Base-by-base conservation (phyloP, 2,329 filamentous ascomycete genomes). In the Boeremia exigua region DNA sequence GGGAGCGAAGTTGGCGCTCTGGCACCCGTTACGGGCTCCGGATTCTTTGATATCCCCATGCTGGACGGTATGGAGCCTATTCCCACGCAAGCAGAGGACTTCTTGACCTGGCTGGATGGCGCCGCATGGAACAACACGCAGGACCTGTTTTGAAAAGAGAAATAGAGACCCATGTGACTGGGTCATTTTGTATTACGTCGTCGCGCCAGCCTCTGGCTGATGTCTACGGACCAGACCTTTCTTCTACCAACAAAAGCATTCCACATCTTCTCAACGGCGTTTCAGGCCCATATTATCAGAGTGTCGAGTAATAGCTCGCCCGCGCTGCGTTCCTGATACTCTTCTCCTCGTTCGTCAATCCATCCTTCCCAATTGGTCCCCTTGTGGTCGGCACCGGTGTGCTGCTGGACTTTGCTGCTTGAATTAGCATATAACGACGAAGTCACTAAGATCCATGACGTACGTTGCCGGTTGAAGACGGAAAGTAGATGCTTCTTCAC, bases 31-130 rank as follows among this genome's bases (percentile, higher is more conserved):
- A 45, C 62, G n/a, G 67, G 67, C 6, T 53, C 60, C 1, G 63
- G 66, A 0, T 73, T 73, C 59, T 73, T 75, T 30, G 70, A 75
- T 37, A 67, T 75, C 45, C 71, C 71, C 0, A 65, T 72, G 59
- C 60, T 72, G 25, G 71, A 73, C 32, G 72, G 72, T 1, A 64
- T 75, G 58, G 72, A 74, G 56, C 71, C 72, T 12, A 74, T 75
- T 29, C 72, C 72, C 7, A 74, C 67, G 1, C 68, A 73, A 54
- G 68, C 68, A 0, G 71, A 73, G 46, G 68, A 72, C 29, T 74
- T 75, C 54, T 48, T 75, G 44, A 69, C 68, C 33, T 75, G 72
- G 72, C 34, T 75, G 47, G 71, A 75, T 58, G 69, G 73, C 44
- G 71, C 71, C n/a, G 72, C 72, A 15, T 74, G 69, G 70, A 72